Evolutionary conservation across 2,329 filamentous ascomycete genomes (phyloP).

Genomic region (Apiospora sp.): DNA sequence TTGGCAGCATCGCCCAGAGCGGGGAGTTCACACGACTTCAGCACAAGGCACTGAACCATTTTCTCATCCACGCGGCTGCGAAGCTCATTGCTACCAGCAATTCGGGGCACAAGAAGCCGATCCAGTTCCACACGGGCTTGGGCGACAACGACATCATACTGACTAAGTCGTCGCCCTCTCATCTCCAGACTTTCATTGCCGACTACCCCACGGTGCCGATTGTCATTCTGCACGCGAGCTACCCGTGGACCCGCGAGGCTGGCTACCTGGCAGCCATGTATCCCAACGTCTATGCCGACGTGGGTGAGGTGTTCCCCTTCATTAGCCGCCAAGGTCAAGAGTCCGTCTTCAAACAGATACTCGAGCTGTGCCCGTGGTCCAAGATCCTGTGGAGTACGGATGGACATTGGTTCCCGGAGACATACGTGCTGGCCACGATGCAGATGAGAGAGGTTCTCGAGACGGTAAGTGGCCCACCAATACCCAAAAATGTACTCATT

Average conservation of each 20-base stretch:
- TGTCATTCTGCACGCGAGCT: slow-evolving; percentile 81
- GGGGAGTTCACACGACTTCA: slow-evolving; percentile 62
- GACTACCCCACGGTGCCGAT: slow-evolving; percentile 74
- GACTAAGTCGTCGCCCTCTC: slow-evolving; percentile 74
- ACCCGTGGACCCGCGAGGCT: slow-evolving; percentile 81
- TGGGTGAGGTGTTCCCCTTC: slow-evolving; percentile 84
- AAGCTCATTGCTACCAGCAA: slow-evolving; percentile 59
- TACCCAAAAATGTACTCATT: background rate
- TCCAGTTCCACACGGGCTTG: slow-evolving; percentile 86
- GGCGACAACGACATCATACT: slow-evolving; percentile 82
- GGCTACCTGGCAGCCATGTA: slow-evolving; percentile 82
- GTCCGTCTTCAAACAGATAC: slow-evolving; percentile 71
- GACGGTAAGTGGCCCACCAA: slow-evolving; percentile 55
- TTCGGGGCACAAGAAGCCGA: slow-evolving; percentile 66
- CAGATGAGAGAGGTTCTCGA: slow-evolving; percentile 77
- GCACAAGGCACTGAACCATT: slow-evolving; percentile 72
- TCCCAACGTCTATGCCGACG: slow-evolving; percentile 81
- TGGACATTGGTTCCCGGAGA: slow-evolving; percentile 81
- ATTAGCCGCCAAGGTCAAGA: slow-evolving; percentile 80
- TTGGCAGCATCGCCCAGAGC: slow-evolving; percentile 45
- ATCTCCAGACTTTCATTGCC: slow-evolving; percentile 77
- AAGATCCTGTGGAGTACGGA: slow-evolving; percentile 85
- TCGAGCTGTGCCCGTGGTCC: slow-evolving; percentile 77
- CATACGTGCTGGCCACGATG: slow-evolving; percentile 74
- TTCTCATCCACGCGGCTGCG: slow-evolving; percentile 71